phyloP scores from a whole-genome alignment of 1,284 basidiomycete genomes.

The Xerocomus minutiporus region DNA sequence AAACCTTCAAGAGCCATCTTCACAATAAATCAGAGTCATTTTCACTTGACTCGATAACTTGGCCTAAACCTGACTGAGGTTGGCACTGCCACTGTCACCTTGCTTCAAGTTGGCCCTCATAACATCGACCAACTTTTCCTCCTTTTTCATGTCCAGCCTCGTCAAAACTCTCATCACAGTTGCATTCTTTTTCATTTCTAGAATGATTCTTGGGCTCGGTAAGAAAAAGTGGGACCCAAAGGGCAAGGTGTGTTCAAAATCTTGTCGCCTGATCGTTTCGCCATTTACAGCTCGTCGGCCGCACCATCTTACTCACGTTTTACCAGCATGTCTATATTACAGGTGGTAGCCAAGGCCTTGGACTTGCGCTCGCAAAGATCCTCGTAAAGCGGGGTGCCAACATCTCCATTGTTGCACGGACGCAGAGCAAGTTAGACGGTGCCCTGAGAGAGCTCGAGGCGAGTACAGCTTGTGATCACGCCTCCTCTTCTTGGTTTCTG shows the following conservation, averaged over 20 bases:
- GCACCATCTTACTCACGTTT: no score
- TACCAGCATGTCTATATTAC: conserved; percentile 31
- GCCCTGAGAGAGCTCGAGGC: conserved; percentile 57
- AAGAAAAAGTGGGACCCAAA: conserved; percentile 32
- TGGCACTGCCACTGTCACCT: no score
- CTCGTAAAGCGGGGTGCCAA: conserved; percentile 61
- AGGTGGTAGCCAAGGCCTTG: conserved; percentile 51
- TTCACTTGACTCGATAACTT: no score
- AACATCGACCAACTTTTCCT: no score
- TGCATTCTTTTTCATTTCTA: conserved; percentile 7
- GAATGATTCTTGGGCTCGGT: conserved; percentile 24
- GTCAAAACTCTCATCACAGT: conserved; percentile 13
- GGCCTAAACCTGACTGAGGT: no score
- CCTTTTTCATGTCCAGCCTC: background rate
- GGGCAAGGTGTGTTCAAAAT: conserved; percentile 20
- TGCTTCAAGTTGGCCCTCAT: no score
- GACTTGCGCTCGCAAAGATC: conserved; percentile 58
- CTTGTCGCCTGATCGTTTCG: no score
- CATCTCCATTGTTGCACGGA: conserved; percentile 69
- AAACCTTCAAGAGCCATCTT: no score
- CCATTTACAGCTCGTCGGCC: no score
- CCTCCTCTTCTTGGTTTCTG: no score
- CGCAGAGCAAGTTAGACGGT: conserved; percentile 48
- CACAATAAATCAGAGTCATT: no score
- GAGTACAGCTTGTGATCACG: background rate